A percentile compares a stretch with the other conserved stretches of the same genome.
Evolutionary conservation across 2,329 filamentous ascomycete genomes (phyloP).

Genomic region (Podosphaera fusca): DNA sequence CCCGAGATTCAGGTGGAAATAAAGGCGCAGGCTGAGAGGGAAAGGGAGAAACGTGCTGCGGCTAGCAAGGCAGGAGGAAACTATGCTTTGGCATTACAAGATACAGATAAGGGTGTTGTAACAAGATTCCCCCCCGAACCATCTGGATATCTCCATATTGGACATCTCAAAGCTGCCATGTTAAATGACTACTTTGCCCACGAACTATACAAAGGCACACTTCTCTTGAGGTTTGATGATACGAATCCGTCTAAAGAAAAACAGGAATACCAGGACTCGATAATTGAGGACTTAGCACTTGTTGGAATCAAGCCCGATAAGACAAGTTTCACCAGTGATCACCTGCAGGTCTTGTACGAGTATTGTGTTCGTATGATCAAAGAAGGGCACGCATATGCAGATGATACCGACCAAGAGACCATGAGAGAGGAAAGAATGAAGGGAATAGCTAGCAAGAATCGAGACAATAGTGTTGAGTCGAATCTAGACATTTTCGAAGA

Average conservation of each 20-base stretch:
- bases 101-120: constrained; percentile 72
- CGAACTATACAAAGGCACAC: constrained; percentile 72
- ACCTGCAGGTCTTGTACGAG: constrained; percentile 81
- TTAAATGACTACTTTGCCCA: constrained; percentile 95
- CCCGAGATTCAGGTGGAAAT: constrained; percentile 51
- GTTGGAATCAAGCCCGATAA: constrained; percentile 82
- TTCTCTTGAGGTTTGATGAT: constrained; percentile 86
- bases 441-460: constrained; percentile 58
- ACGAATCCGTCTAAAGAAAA: constrained; percentile 97
- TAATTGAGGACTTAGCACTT: constrained; percentile 71
- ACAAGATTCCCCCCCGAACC: constrained; percentile 88
- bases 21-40: constrained; percentile 44
- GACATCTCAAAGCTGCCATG: constrained; percentile 80
- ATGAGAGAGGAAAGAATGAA: constrained; percentile 73
- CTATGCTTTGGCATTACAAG: constrained; percentile 71
- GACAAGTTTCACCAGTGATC: constrained; percentile 79
- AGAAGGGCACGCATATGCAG: constrained; percentile 73
- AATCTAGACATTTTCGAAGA: constrained; percentile 70
- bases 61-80: constrained; percentile 57
- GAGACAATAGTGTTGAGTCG: constrained; percentile 60
- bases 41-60: constrained; percentile 43
- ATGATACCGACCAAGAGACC: constrained; percentile 75
- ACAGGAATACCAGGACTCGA: constrained; percentile 84
- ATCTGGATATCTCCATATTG: constrained; percentile 71
- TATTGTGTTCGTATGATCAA: constrained; percentile 67